A percentile compares a stretch with the other conserved stretches of the same genome.
These are phyloP conservation scores for Eremochloa ophiuroides DNA, from an alignment of 176 grass and related monocot species.

Conservation along the genomic window DNA sequence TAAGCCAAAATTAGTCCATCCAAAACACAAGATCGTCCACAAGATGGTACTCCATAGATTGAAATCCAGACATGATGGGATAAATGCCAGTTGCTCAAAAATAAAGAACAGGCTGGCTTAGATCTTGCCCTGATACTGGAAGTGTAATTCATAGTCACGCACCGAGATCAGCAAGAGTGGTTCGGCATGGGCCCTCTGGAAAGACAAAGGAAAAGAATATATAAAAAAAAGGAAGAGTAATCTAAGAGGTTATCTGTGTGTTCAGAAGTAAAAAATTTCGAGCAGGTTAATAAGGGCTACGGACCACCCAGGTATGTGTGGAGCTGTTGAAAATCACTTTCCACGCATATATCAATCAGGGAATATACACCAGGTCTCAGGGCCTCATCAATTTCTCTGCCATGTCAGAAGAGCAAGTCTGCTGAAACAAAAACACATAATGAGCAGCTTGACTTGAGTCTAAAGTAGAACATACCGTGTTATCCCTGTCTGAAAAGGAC, in stretches of 20 bases:
- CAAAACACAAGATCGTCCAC: constrained; percentile 1
- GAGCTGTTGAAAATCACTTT: constrained; percentile 89
- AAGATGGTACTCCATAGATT: not conserved
- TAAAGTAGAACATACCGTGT: constrained; percentile 52
- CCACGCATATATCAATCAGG: constrained; percentile 85
- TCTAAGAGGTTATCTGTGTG: not conserved
- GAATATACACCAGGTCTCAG: constrained; percentile 90
- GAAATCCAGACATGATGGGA: not conserved
- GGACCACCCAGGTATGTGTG: constrained; percentile 89
- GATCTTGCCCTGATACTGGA: constrained; percentile 91
- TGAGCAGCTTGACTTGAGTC: not conserved
- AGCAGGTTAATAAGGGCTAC: constrained; percentile 20
- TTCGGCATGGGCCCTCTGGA: constrained; percentile 85
- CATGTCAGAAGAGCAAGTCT: constrained; percentile 6
- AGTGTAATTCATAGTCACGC: constrained; percentile 80
- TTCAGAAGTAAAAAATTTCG: not conserved
- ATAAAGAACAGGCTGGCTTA: constrained; percentile 30
- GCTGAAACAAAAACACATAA: constrained; percentile 15
- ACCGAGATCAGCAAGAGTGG: constrained; percentile 70
- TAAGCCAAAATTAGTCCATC: not conserved
- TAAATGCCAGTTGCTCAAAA: not conserved
- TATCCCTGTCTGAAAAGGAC: constrained; percentile 70
- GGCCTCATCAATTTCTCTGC: constrained; percentile 81
- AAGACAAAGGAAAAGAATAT: constrained; percentile 1
- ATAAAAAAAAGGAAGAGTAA: not conserved